Percentiles rank a stretch among this genome's conserved stretches.
phyloP scores from a whole-genome alignment of 257 asterid species.

The Petunia axillaris region DNA sequence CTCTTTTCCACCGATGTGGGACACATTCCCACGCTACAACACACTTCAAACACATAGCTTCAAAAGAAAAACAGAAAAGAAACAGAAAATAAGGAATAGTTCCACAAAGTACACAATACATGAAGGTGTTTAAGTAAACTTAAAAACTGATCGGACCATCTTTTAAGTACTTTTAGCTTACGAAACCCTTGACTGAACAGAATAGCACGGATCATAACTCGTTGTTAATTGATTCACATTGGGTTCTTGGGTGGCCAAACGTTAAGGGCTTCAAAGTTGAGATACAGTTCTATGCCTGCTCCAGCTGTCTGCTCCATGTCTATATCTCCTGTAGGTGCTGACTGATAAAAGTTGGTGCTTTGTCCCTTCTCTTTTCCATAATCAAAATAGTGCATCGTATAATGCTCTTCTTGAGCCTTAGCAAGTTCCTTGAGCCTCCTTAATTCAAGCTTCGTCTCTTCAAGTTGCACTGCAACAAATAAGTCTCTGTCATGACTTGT shows the following conservation, averaged over 20 bases:
- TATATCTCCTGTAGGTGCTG: neutral
- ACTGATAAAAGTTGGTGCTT: neutral
- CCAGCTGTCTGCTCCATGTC: neutral
- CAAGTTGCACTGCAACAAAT: conserved; percentile 22
- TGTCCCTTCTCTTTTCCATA: conserved; percentile 2
- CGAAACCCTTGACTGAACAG: too few species aligned
- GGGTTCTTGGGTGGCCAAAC: neutral
- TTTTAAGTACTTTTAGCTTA: too few species aligned
- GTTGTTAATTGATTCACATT: neutral
- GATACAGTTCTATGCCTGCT: conserved; percentile 20
- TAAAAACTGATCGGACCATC: too few species aligned
- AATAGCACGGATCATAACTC: neutral
- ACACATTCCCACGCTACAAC: too few species aligned
- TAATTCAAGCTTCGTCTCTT: conserved; percentile 25
- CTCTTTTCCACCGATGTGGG: too few species aligned
- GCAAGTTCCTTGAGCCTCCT: conserved; percentile 16
- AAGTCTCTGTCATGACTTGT: too few species aligned
- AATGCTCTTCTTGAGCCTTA: neutral
- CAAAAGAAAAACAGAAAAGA: too few species aligned
- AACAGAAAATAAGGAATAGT: too few species aligned
- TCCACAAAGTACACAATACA: too few species aligned
- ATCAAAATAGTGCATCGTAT: neutral
- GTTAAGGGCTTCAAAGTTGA: conserved; percentile 24
- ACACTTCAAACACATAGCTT: too few species aligned
- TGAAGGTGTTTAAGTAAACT: too few species aligned